Evolutionary conservation across 1,284 basidiomycete species (phyloP), one percentile per base, ranked within the genome.

Genomic region (Puccinia triticina): DNA sequence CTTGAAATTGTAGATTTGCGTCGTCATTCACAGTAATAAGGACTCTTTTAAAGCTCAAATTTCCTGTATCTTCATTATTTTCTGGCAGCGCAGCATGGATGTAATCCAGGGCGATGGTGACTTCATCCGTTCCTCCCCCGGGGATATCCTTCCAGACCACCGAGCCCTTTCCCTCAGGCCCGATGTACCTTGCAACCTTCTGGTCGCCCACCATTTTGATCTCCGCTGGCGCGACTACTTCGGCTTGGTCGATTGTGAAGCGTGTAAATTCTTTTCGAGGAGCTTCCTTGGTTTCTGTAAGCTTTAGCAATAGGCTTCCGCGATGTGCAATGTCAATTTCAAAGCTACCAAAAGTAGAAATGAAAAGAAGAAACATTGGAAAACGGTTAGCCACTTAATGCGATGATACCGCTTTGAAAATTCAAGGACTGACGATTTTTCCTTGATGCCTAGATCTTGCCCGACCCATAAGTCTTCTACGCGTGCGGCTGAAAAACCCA

Each of bases 21-120:
- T 53, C 8, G n/a, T 81, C 78, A 64, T 81, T 81, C 3, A 81
- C 69, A 16, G n/a, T 73, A 14, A 81, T 73, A n/a, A 46, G 29
- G 1, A 43, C 57, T 7, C 11, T 3, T 43, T 16, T 69, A 53
- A 40, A 81, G 66, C 73, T 81, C n/a, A 69, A 71, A 23, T 26
- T 72, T 11, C 29, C 7, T 23, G 32, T 12, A 21, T 48, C 40
- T 46, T 48, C 26, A 61, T 40, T 43, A 16, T 53, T 34, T 2
- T 46, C 21, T 37, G 67, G 32, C 11, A 73, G 21, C 12, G n/a
- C 21, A 29, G 78, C 46, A n/a, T 81, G 73, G 32, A 81, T 81
- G 23, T 73, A 81, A 73, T 81, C 78, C 46, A 81, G 61, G 55
- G 50, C 59, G 29, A 81, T 34, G 11, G 64, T 21, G 40, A 64